A percentile compares a stretch with the other conserved stretches of the same genome.
These are phyloP conservation scores for Lactarius pseudohatsudake DNA, from an alignment of 768 basidiomycete species.

Conservation along the genomic window DNA sequence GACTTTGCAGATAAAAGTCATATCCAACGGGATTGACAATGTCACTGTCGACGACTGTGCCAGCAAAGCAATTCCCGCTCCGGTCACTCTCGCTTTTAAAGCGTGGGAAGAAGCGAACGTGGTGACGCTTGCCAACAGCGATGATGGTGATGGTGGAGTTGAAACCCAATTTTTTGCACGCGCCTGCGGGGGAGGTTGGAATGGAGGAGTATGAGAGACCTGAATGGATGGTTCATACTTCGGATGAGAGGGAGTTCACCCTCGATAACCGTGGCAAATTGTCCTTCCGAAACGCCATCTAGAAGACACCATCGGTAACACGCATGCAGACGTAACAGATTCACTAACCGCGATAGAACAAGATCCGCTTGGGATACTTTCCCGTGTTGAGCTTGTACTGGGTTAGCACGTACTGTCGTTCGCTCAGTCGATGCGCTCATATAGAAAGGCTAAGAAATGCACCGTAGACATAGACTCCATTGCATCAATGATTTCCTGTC, in stretches of 20 bases:
- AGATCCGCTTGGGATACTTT: constrained; percentile 69
- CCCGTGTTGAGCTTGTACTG: constrained; percentile 56
- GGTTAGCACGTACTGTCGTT: constrained; percentile 48
- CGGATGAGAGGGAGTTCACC: constrained; percentile 58
- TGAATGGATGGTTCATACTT: no score
- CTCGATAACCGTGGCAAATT: constrained; percentile 50
- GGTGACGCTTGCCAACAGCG: constrained; percentile 77
- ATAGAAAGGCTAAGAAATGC: constrained; percentile 12
- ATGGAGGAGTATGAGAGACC: no score
- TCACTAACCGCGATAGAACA: constrained; percentile 68
- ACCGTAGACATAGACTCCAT: constrained; percentile 65
- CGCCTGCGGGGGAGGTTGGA: constrained; percentile 53
- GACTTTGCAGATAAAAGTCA: constrained; percentile 78
- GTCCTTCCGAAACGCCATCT: constrained; percentile 59
- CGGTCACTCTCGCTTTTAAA: constrained; percentile 50
- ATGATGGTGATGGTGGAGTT: constrained; percentile 70
- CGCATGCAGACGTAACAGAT: neutral
- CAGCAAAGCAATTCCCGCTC: constrained; percentile 73
- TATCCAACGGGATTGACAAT: constrained; percentile 70
- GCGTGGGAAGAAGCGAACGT: constrained; percentile 60
- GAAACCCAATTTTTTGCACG: constrained; percentile 59
- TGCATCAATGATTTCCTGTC: constrained; percentile 76
- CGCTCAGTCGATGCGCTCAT: neutral
- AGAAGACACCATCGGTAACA: neutral
- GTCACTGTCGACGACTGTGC: constrained; percentile 73